Evolutionary conservation across 2,329 filamentous ascomycete genomes (phyloP), one percentile per base, ranked within the genome.

Genomic region (Hypoxylon sp.): DNA sequence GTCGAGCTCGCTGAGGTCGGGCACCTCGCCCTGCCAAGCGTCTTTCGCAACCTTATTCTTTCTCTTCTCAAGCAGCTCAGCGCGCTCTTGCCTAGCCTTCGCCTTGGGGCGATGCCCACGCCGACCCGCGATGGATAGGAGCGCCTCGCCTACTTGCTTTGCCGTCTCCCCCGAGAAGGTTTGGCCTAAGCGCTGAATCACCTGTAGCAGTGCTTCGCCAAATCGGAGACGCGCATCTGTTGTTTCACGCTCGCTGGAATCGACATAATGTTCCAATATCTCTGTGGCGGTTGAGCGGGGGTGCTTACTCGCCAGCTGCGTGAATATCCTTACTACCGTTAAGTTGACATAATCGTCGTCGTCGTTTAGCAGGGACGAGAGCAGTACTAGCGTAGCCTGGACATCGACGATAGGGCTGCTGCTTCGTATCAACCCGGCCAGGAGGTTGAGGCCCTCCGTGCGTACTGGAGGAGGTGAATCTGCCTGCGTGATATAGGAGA

Each of bases 261-360:
- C 89, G 15, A 89, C 73, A 63, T 91, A 92, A 37, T 85, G 81
- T 20, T 90, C 87, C 0, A 88, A 74, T 0, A 92, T 74, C 64
- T 90, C 87, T 18, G 78, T 79, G 3, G 83, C 76, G 0, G 87
- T 86, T 0, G 87, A 82, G 37, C 80, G 83, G 0, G 88, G 86
- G 47, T 90, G 88, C 53, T 78, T 80, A 60, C 80, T 75, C 0
- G 87, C 83, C 9, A 92, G 73, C 20, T 85, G 81, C 0, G 83
- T 82, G 56, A 90, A 84, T 1, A 88, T 79, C 60, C 85, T 85
- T 59, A 92, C 84, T 13, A 86, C 83, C n/a, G 85, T 81, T 2
- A 88, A 77, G 66, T 89, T 88, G 58, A 91, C 86, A 68, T 88
- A 92, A 53, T 90, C 88, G 53, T 92, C 89, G 4, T 81, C 77